Conservation (phyloP, 2,329 filamentous ascomycete genomes). For the Apiospora hydei region DNA sequence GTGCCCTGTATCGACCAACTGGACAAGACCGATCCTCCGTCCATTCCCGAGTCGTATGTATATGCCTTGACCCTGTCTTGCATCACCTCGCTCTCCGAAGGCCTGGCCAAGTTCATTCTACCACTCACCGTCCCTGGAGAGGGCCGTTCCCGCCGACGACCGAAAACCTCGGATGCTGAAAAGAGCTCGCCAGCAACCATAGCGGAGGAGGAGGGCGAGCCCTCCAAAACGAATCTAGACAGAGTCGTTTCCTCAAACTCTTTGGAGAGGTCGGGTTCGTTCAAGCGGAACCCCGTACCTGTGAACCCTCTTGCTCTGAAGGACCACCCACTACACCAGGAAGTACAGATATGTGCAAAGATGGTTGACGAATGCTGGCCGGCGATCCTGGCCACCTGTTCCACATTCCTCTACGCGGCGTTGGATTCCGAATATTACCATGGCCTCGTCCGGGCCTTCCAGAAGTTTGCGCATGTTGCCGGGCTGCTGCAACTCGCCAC, state of each 20-base stretch:
- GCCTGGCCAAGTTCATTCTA: constrained; percentile 89
- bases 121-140: constrained; percentile 88
- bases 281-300: constrained; percentile 78
- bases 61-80: constrained; percentile 90
- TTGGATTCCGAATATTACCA: constrained; percentile 96
- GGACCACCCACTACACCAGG: constrained; percentile 73
- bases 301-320: constrained; percentile 82
- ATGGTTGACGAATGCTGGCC: constrained; percentile 96
- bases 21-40: constrained; percentile 86
- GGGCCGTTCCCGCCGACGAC: constrained; percentile 59
- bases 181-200: constrained; percentile 52
- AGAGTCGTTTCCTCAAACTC: constrained; percentile 38
- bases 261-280: constrained; percentile 69
- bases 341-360: constrained; percentile 78
- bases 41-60: constrained; percentile 89
- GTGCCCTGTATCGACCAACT: constrained; percentile 92
- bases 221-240: constrained; percentile 40
- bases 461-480: constrained; percentile 94
- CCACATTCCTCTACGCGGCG: constrained; percentile 91
- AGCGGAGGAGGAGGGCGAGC: constrained; percentile 45
- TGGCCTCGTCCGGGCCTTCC: constrained; percentile 87
- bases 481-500: constrained; percentile 85
- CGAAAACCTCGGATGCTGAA: constrained; percentile 49
- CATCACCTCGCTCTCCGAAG: constrained; percentile 89
- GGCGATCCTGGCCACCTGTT: constrained; percentile 91